phyloP scores from a whole-genome alignment of 805 yeast genomes.

The Pichia nanzhaoensis region DNA sequence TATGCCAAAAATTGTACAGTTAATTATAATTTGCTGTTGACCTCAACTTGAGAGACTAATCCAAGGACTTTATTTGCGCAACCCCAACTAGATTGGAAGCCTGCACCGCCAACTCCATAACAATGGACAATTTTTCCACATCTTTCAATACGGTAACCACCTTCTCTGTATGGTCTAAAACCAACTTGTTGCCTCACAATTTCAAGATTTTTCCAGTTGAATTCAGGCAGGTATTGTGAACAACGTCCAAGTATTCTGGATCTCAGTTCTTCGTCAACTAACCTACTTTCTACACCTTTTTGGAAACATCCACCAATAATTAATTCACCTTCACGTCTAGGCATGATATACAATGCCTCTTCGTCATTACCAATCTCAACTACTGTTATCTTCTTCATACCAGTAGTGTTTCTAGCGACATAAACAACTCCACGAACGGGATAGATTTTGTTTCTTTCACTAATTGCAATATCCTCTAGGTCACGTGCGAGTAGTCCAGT shows the following conservation, averaged over 20 bases:
- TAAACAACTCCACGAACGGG: constrained; percentile 60
- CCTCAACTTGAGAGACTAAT: not conserved
- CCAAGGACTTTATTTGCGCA: constrained; percentile 44
- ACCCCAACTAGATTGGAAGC: constrained; percentile 54
- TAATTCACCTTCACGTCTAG: constrained; percentile 69
- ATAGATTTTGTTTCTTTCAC: constrained; percentile 25
- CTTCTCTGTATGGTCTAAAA: constrained; percentile 57
- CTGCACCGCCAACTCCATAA: constrained; percentile 39
- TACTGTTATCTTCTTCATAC: constrained; percentile 27
- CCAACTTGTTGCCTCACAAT: constrained; percentile 52
- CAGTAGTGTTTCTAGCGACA: constrained; percentile 39
- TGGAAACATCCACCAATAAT: constrained; percentile 52
- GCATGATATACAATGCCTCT: constrained; percentile 55
- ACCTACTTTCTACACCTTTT: constrained; percentile 16
- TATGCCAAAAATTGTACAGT: too few relatives aligned
- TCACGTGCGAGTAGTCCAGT: constrained; percentile 45
- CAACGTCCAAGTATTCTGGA: constrained; percentile 44
- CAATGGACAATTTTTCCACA: constrained; percentile 47
- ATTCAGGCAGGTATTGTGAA: constrained; percentile 33
- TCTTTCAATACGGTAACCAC: constrained; percentile 50
- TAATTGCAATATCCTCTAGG: constrained; percentile 35
- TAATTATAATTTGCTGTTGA: not conserved
- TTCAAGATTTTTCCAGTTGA: constrained; percentile 35
- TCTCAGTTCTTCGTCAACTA: constrained; percentile 38
- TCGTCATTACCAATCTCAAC: constrained; percentile 25